Evolutionary conservation across 2,329 filamentous ascomycete genomes (phyloP).

Genomic region (Hymenoscyphus occultus): DNA sequence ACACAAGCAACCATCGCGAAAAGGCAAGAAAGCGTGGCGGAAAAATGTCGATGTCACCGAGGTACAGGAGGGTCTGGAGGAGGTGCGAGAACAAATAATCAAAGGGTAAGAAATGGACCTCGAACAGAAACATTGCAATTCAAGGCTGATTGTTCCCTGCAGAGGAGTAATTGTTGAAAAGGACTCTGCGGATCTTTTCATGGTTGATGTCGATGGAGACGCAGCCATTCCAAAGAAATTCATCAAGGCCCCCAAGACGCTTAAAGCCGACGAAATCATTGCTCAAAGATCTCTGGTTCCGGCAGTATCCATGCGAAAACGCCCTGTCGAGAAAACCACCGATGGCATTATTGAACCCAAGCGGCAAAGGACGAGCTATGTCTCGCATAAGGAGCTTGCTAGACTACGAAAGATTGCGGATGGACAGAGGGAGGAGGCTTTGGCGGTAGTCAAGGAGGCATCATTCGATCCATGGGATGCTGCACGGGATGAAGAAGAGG

Average conservation of each 20-base stretch:
- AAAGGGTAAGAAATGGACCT: slow-evolving; percentile 60
- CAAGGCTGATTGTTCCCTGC: slow-evolving; percentile 20
- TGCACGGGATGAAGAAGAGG: slow-evolving; percentile 43
- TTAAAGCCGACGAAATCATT: slow-evolving; percentile 92
- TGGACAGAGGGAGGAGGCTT: slow-evolving; percentile 49
- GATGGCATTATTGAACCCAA: slow-evolving; percentile 73
- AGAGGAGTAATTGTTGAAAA: slow-evolving; percentile 87
- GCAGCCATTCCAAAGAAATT: slow-evolving; percentile 61
- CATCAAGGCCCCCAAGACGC: slow-evolving; percentile 67
- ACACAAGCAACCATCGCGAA: slow-evolving; percentile 84
- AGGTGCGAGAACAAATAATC: slow-evolving; percentile 85
- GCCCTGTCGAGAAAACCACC: slow-evolving; percentile 64
- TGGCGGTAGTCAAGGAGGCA: slow-evolving; percentile 53
- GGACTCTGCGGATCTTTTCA: slow-evolving; percentile 78
- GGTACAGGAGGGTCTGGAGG: slow-evolving; percentile 76
- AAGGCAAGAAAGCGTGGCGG: slow-evolving; percentile 98
- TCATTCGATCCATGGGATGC: slow-evolving; percentile 78
- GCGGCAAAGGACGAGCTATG: slow-evolving; percentile 71
- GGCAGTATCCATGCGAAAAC: slow-evolving; percentile 75
- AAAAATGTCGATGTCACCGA: slow-evolving; percentile 96
- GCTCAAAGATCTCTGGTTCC: slow-evolving; percentile 78
- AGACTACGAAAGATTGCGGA: slow-evolving; percentile 77
- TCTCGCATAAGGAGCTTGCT: slow-evolving; percentile 80
- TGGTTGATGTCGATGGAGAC: slow-evolving; percentile 74
- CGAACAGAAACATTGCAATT: slow-evolving; percentile 4